Evolutionary conservation across 257 asterid genomes (phyloP).

Genomic region (Jaltomata sinuosa): DNA sequence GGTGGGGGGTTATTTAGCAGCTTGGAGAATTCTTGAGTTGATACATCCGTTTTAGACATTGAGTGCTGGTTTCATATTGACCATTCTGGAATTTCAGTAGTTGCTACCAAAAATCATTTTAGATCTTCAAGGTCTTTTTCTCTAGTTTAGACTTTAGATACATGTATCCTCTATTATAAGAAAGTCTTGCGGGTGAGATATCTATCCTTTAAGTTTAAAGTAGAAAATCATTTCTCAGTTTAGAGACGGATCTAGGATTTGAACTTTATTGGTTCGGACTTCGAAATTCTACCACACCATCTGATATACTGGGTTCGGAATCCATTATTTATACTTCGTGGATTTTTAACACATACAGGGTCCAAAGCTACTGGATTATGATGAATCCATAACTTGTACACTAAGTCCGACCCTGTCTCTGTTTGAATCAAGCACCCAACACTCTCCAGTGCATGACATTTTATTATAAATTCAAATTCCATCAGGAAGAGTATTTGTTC

Average conservation of each 20-base stretch:
- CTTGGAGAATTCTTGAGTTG: neutral
- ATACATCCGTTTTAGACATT: neutral
- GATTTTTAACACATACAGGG: neutral
- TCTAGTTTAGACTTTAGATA: neutral
- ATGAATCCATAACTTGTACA: neutral
- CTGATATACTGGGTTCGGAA: neutral
- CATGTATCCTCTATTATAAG: neutral
- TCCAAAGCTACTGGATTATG: neutral
- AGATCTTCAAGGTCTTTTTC: neutral
- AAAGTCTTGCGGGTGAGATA: neutral
- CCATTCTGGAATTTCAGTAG: neutral
- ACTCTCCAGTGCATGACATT: neutral
- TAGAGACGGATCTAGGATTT: neutral
- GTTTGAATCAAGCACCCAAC: neutral
- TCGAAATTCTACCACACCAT: neutral
- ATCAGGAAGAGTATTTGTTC: neutral
- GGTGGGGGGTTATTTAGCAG: neutral
- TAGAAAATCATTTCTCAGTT: neutral
- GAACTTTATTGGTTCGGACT: neutral
- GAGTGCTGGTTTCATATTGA: neutral
- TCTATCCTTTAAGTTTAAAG: neutral
- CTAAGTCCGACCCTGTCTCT: neutral
- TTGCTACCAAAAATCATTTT: neutral
- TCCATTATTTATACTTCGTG: neutral
- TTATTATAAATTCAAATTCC: neutral